A percentile compares a stretch with the other conserved stretches of the same genome.
phyloP scores from a whole-genome alignment of 2,329 filamentous ascomycete species.

The Calonectria hongkongensis region DNA sequence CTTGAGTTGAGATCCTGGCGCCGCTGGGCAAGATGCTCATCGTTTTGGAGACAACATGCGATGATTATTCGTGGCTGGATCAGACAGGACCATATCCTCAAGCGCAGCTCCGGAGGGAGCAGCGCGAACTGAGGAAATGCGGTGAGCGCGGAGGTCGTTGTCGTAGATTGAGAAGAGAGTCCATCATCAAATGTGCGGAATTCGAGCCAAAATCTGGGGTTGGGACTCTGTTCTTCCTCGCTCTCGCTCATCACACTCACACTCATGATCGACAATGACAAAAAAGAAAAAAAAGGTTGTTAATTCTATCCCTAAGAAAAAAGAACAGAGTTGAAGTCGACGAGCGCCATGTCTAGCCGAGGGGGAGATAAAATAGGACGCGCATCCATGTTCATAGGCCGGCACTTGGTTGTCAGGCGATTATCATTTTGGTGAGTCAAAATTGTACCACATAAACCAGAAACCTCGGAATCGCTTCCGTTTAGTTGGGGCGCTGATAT shows the following conservation, averaged over 20 bases:
- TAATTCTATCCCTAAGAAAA: conserved; percentile 30
- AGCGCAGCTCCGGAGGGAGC: conserved; percentile 68
- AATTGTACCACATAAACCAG: conserved; percentile 22
- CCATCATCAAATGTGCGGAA: conserved; percentile 68
- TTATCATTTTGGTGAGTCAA: conserved; percentile 42
- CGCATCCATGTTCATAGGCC: conserved; percentile 41
- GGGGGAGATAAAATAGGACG: conserved; percentile 42
- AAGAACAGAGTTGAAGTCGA: conserved; percentile 20
- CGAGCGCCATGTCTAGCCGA: conserved; percentile 24
- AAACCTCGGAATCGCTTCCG: not conserved
- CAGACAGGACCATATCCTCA: conserved; percentile 68
- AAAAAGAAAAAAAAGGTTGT: conserved; percentile 7
- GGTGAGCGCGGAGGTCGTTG: conserved; percentile 40
- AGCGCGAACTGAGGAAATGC: conserved; percentile 61
- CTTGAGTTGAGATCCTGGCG: conserved; percentile 54
- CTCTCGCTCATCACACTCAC: conserved; percentile 45
- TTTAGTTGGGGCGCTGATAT: not conserved
- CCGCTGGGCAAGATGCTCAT: conserved; percentile 54
- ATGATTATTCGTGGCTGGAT: conserved; percentile 67
- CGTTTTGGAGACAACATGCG: conserved; percentile 64
- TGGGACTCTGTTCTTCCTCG: conserved; percentile 52
- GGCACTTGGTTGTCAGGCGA: conserved; percentile 46
- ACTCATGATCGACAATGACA: conserved; percentile 22
- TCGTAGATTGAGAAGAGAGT: conserved; percentile 46
- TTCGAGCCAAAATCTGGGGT: conserved; percentile 65